Conservation (phyloP, 1,284 basidiomycete genomes). For the Leccinum fallax region DNA sequence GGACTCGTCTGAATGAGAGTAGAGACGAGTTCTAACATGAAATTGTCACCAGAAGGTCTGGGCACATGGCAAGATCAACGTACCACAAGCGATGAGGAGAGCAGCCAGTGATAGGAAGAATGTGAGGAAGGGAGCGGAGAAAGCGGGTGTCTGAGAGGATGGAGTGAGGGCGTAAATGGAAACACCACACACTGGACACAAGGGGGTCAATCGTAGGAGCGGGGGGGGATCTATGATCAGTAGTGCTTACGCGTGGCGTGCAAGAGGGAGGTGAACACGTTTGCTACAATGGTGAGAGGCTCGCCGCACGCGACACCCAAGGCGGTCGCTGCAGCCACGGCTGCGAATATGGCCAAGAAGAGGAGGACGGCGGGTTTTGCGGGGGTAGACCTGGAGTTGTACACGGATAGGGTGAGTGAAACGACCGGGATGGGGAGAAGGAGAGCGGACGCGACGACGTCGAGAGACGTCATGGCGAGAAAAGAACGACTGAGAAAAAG, state of each 20-base stretch:
- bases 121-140: slow-evolving; percentile 16
- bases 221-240: background rate
- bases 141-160: slow-evolving; percentile 5
- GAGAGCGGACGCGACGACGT: slow-evolving; percentile 30
- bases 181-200: slow-evolving; percentile 25
- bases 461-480: slow-evolving; percentile 27
- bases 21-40: slow-evolving; percentile 26
- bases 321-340: slow-evolving; percentile 23
- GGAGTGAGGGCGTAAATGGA: slow-evolving; percentile 27
- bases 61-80: slow-evolving; percentile 6
- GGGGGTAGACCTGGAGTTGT: slow-evolving; percentile 15
- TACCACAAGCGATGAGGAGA: slow-evolving; percentile 32
- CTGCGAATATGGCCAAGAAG: slow-evolving; percentile 29
- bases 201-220: background rate
- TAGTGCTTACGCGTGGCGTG: slow-evolving; percentile 22
- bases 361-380: slow-evolving; percentile 12
- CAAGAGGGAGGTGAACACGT: slow-evolving; percentile 23
- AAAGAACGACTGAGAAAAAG: slow-evolving; percentile 22
- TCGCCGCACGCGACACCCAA: slow-evolving; percentile 19
- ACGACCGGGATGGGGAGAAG: slow-evolving; percentile 29
- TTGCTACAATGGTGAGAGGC: slow-evolving; percentile 20
- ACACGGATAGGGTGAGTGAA: slow-evolving; percentile 16
- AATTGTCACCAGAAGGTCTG: background rate
- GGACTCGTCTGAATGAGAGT: slow-evolving; percentile 28
- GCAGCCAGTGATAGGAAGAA: slow-evolving; percentile 22